These are phyloP conservation scores for Monosporascus sp. DNA, from an alignment of 2,329 filamentous ascomycete species.

Conservation along the genomic window DNA sequence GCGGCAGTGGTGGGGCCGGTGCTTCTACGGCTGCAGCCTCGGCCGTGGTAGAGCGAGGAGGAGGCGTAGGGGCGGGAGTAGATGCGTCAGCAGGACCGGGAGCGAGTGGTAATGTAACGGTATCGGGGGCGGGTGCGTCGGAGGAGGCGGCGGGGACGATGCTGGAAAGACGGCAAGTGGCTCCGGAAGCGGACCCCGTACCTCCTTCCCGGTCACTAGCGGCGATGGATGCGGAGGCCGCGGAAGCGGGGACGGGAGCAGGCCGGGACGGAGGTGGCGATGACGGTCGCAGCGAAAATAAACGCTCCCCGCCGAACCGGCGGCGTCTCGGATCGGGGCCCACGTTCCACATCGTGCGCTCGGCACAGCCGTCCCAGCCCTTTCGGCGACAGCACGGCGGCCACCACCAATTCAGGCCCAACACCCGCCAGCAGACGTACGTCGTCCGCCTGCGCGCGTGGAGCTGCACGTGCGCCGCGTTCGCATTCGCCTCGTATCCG, in stretches of 20 bases:
- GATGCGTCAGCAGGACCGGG: neutral
- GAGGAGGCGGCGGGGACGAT: neutral
- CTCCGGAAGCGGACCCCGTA: neutral
- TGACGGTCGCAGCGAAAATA: neutral
- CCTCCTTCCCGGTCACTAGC: too few species aligned
- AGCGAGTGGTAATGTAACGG: too few species aligned
- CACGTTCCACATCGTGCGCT: slow-evolving; percentile 60
- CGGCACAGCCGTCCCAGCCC: slow-evolving; percentile 37
- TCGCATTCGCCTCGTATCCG: slow-evolving; percentile 67
- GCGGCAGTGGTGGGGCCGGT: neutral
- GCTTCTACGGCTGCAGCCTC: neutral
- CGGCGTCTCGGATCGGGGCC: neutral
- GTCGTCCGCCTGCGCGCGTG: slow-evolving; percentile 69
- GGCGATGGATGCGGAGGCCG: too few species aligned
- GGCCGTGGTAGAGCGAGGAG: neutral
- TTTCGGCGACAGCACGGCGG: slow-evolving; percentile 24
- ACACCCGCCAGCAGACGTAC: slow-evolving; percentile 41
- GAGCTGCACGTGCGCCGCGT: slow-evolving; percentile 87
- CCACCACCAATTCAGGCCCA: slow-evolving; percentile 10
- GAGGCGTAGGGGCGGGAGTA: neutral
- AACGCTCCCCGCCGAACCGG: neutral
- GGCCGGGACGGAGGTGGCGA: too few species aligned
- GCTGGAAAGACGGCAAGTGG: neutral
- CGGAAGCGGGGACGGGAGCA: too few species aligned
- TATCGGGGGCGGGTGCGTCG: too few species aligned